Evolutionary conservation across 345 rosid genomes (phyloP).

Genomic region (Aurinia saxatilis): DNA sequence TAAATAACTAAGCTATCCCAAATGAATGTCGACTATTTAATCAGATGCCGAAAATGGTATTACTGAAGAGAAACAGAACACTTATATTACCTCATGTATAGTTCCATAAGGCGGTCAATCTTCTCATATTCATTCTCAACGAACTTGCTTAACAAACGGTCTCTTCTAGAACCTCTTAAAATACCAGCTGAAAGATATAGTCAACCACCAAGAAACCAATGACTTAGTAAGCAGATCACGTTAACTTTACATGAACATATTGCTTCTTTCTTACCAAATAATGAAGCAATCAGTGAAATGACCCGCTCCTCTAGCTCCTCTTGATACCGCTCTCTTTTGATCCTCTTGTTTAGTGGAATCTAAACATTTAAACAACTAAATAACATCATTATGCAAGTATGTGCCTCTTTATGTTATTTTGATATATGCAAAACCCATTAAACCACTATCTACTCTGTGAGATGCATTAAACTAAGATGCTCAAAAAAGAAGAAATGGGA

Average conservation of each 20-base stretch:
- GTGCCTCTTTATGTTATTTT: neutral
- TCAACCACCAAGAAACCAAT: neutral
- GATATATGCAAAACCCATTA: neutral
- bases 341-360: slow-evolving; percentile 88
- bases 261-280: slow-evolving; percentile 79
- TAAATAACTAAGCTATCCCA: neutral
- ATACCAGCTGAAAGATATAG: slow-evolving; percentile 58
- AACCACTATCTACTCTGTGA: neutral
- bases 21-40: neutral
- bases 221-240: neutral
- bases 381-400: neutral
- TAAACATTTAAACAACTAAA: slow-evolving; percentile 26
- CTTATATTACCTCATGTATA: slow-evolving; percentile 55
- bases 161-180: slow-evolving; percentile 87
- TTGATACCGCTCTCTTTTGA: slow-evolving; percentile 71
- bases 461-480: neutral
- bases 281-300: slow-evolving; percentile 71
- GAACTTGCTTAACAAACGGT: slow-evolving; percentile 80
- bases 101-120: slow-evolving; percentile 96
- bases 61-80: neutral
- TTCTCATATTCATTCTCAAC: slow-evolving; percentile 95
- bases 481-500: neutral
- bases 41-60: neutral
- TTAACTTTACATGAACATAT: slow-evolving; percentile 2
- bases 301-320: slow-evolving; percentile 91